Percentiles rank a stretch among this genome's conserved stretches.
These are phyloP conservation scores for Candida corydali DNA, from an alignment of 805 yeast genomes.

Conservation along the genomic window DNA sequence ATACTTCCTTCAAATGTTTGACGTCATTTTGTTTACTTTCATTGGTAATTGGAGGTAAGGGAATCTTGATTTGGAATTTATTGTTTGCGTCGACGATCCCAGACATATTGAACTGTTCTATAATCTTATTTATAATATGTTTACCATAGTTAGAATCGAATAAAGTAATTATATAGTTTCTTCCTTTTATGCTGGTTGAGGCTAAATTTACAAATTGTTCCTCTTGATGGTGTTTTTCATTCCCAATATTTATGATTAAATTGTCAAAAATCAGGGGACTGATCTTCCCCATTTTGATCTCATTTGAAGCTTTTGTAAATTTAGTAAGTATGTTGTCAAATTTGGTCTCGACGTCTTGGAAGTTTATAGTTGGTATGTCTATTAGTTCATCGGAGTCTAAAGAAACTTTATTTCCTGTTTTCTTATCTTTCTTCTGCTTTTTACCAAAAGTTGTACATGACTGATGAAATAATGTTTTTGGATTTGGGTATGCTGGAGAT, in stretches of 20 bases:
- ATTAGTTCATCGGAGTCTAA: slow-evolving; percentile 13
- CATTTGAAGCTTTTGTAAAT: slow-evolving; percentile 55
- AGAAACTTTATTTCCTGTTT: slow-evolving; percentile 9
- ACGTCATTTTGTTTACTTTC: slow-evolving; percentile 57
- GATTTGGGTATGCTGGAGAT: too few relatives aligned
- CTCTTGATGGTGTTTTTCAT: slow-evolving; percentile 37
- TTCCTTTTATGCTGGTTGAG: slow-evolving; percentile 65
- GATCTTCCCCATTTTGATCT: slow-evolving; percentile 65
- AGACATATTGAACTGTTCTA: slow-evolving; percentile 67
- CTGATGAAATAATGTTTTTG: too few relatives aligned
- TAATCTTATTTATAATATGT: slow-evolving; percentile 63
- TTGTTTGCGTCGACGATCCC: slow-evolving; percentile 75
- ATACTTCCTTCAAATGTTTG: slow-evolving; percentile 60
- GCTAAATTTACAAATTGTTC: slow-evolving; percentile 61
- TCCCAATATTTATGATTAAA: slow-evolving; percentile 44
- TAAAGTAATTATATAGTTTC: slow-evolving; percentile 71
- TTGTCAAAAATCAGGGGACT: slow-evolving; percentile 64
- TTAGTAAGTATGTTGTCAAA: slow-evolving; percentile 48
- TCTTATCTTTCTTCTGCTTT: slow-evolving; percentile 1
- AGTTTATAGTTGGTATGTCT: slow-evolving; percentile 20
- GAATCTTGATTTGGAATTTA: slow-evolving; percentile 67
- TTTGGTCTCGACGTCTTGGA: slow-evolving; percentile 35
- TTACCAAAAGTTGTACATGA: too few relatives aligned
- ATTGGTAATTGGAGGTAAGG: slow-evolving; percentile 70
- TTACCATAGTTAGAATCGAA: slow-evolving; percentile 78